Percentiles rank a stretch among this genome's conserved stretches.
Evolutionary conservation across 805 yeast species (phyloP).

Genomic region (Wickerhamiella sorbophila): DNA sequence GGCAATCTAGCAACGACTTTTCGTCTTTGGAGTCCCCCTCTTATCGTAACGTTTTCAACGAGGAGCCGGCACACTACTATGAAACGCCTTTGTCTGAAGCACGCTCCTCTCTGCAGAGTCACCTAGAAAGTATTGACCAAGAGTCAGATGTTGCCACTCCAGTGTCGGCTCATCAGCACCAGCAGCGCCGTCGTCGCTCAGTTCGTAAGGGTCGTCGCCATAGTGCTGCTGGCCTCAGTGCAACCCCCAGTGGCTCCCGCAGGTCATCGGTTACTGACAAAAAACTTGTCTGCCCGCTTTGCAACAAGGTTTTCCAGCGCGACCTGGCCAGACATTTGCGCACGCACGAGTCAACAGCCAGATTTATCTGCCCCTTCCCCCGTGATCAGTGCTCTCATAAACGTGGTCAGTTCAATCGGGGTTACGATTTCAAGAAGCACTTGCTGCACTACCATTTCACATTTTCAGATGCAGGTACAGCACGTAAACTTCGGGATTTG

Average conservation of each 20-base stretch:
- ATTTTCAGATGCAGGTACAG: conserved; percentile 33
- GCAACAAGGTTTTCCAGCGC: conserved; percentile 41
- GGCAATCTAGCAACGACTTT: no score
- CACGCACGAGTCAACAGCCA: conserved; percentile 42
- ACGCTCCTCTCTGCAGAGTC: no score
- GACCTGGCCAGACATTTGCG: conserved; percentile 51
- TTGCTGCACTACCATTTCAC: conserved; percentile 44
- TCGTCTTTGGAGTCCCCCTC: no score
- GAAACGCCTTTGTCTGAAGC: no score
- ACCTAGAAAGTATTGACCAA: no score
- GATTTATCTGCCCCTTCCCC: conserved; percentile 48
- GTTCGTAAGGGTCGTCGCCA: neutral
- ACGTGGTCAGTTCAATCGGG: conserved; percentile 49
- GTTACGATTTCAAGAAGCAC: conserved; percentile 56
- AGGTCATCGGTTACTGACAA: neutral
- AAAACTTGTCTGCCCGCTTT: conserved; percentile 30
- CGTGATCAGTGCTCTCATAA: conserved; percentile 41
- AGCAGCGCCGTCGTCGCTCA: no score
- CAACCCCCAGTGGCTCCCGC: neutral
- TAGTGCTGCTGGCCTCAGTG: neutral
- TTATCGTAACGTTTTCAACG: no score
- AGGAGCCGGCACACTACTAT: no score
- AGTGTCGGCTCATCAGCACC: no score
- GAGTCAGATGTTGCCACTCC: no score
- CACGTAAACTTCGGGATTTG: conserved; percentile 35